These are phyloP conservation scores for Rhamnella rubrinervis DNA, from an alignment of 331 rosid species.

Conservation along the genomic window DNA sequence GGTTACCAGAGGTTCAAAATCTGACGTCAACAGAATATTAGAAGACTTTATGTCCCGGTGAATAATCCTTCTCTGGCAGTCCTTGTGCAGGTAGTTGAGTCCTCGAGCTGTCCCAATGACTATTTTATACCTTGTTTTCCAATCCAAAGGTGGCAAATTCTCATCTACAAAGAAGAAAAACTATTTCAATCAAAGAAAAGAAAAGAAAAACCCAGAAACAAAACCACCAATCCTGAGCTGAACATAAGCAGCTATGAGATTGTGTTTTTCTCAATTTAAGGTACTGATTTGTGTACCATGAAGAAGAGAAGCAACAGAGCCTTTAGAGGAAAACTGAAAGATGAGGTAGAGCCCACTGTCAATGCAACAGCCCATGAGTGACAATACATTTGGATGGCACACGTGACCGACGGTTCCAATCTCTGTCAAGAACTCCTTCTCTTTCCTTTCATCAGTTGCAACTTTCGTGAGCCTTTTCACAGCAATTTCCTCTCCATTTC, in stretches of 20 bases:
- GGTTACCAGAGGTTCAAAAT: conserved; percentile 76
- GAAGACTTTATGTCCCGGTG: conserved; percentile 83
- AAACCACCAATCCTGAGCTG: no score
- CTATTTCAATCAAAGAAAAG: not conserved
- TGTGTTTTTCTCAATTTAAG: not conserved
- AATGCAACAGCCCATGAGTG: conserved; percentile 85
- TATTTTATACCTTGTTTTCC: conserved; percentile 74
- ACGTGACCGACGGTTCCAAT: conserved; percentile 96
- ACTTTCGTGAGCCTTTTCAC: conserved; percentile 82
- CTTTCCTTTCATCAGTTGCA: conserved; percentile 77
- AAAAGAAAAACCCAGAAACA: conserved; percentile 7
- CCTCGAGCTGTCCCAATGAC: conserved; percentile 61
- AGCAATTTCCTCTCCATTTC: conserved; percentile 67
- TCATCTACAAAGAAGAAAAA: conserved; percentile 41
- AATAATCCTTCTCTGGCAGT: conserved; percentile 86
- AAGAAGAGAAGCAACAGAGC: conserved; percentile 83
- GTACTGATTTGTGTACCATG: conserved; percentile 56
- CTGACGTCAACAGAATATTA: conserved; percentile 59
- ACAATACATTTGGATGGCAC: conserved; percentile 61
- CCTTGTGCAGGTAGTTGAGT: conserved; percentile 73
- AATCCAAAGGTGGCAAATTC: conserved; percentile 56
- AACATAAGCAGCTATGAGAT: not conserved
- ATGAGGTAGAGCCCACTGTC: conserved; percentile 87
- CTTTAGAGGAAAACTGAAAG: conserved; percentile 71
- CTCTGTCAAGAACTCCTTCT: conserved; percentile 85